Evolutionary conservation across 2,329 filamentous ascomycete species (phyloP), one percentile per base, ranked within the genome.

Genomic region (Achaetomium macrosporum): DNA sequence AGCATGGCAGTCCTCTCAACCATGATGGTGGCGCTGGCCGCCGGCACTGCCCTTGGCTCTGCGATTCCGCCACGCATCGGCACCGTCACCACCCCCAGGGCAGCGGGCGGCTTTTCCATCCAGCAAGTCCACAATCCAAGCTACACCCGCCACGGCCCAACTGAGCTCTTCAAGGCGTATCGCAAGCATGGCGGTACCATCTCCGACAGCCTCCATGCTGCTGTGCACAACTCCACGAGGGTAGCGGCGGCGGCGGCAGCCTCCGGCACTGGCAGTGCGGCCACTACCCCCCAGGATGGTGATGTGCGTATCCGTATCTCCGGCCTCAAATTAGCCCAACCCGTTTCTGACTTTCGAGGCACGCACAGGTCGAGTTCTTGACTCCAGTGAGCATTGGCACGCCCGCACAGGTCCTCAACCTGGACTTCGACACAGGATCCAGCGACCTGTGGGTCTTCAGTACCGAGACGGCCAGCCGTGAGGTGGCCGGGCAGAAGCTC

Each of bases 401-500:
- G 9, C 65, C 65, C 17, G 37, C 61, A 3, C 63, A 66, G 57
- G 43, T 48, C 11, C 60, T 68, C 17, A 58, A 60, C 42, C 55
- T 68, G 15, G 61, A 66, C 54, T 56, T 68, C 39, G 65, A 68
- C 59, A 66, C 65, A 2, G 65, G 65, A 25, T 66, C 64, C 9
- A 63, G 61, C 11, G 65, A 68, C 54, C 64, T 75, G 30, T 75
- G 74, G 74, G 74, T 76, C 1, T 75, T 75, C 59, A 73, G 70
- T 48, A 63, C 63, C 40, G 61, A 69, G 53, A 68, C 66, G 2
- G 63, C 67, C 15, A 35, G 45, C 29, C 58, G 50, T 13, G 63
- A 71, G 33, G 61, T 70, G 12, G 65, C 64, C 16, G 71, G 69
- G 0, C 73, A 76, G 42, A 61, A 64, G 7, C 49, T 69, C 16